These are phyloP conservation scores for Cercospora zeae-maydis DNA, from an alignment of 2,329 filamentous ascomycete species.

Conservation along the genomic window DNA sequence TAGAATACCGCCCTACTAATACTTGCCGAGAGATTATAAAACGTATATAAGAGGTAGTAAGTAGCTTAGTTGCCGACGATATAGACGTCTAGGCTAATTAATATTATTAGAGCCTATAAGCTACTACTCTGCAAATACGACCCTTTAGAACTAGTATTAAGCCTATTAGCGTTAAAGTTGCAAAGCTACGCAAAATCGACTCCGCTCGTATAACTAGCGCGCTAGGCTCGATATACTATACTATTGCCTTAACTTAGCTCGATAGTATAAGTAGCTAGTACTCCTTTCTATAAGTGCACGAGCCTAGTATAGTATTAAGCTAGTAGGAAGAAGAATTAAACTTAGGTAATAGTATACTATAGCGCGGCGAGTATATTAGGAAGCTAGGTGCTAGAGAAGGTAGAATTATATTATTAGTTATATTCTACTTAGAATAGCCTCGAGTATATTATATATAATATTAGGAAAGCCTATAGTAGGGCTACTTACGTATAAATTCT, in stretches of 20 bases:
- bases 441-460: not conserved
- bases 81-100: not conserved
- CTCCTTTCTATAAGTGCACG: not conserved
- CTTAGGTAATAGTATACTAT: not conserved
- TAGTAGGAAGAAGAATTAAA: not conserved
- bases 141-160: not conserved
- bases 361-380: not conserved
- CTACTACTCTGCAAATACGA: not conserved
- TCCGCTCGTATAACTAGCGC: not conserved
- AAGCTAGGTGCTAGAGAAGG: not conserved
- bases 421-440: not conserved
- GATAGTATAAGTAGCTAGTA: not conserved
- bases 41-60: not conserved
- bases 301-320: not conserved
- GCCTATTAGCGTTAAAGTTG: not conserved
- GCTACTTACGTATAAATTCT: not conserved
- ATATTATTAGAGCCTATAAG: not conserved
- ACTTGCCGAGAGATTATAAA: not conserved
- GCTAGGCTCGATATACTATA: not conserved
- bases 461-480: not conserved
- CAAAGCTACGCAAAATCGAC: not conserved
- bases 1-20: not conserved
- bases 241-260: not conserved
- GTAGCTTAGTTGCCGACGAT: not conserved
- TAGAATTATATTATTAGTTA: not conserved